phyloP scores from a whole-genome alignment of 1,284 basidiomycete genomes.

The Puccinia brachypodii region DNA sequence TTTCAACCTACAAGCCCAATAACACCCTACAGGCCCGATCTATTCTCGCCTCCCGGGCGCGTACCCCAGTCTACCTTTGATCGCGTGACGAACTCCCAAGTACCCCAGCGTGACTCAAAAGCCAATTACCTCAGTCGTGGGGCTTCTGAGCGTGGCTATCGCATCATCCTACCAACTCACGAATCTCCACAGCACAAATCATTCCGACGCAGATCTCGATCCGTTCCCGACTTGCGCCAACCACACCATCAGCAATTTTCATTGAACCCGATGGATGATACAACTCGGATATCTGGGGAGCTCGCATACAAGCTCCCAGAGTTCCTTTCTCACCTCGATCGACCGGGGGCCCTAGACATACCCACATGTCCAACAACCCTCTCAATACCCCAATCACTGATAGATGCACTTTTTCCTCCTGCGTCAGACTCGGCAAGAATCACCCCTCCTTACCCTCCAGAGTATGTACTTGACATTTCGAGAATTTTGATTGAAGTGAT shows the following conservation, averaged over 20 bases:
- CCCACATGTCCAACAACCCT: background rate
- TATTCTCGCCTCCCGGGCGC: background rate
- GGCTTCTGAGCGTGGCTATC: background rate
- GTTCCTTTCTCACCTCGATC: background rate
- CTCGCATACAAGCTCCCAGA: background rate
- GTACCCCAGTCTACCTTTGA: background rate
- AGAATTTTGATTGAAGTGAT: background rate
- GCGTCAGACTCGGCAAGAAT: background rate
- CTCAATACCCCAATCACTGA: background rate
- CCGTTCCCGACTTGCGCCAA: background rate
- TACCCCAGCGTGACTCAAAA: background rate
- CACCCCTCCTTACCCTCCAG: background rate
- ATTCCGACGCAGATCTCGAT: conserved; percentile 1
- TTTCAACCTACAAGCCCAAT: background rate
- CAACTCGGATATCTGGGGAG: background rate
- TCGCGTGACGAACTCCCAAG: background rate
- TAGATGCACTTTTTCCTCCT: background rate
- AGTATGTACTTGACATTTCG: background rate
- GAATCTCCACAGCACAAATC: background rate
- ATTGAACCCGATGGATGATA: background rate
- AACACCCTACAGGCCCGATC: background rate
- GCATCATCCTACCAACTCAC: background rate
- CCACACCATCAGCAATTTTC: background rate
- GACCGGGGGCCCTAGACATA: background rate
- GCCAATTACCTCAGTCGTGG: background rate